These are phyloP conservation scores for Artemisia tridentata DNA, from an alignment of 129 eudicot genomes.

Conservation along the genomic window DNA sequence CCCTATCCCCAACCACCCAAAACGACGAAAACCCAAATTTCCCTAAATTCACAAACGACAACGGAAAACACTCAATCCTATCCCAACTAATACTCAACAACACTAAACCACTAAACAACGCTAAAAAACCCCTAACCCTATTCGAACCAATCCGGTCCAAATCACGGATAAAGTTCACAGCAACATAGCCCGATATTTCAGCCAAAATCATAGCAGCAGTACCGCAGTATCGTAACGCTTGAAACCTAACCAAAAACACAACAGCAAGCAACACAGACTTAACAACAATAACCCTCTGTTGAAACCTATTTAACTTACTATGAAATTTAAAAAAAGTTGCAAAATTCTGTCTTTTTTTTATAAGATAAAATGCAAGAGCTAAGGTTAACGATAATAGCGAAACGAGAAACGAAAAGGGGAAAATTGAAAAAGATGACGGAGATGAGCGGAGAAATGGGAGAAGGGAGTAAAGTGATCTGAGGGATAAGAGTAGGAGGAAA, in stretches of 20 bases:
- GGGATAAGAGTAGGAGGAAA: constrained; percentile 78
- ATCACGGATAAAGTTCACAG: constrained; percentile 46
- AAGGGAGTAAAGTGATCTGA: constrained; percentile 96
- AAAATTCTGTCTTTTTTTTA: constrained; percentile 12
- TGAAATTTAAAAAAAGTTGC: constrained; percentile 38
- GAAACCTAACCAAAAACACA: constrained; percentile 77
- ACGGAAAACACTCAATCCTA: constrained; percentile 80
- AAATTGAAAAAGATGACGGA: constrained; percentile 71
- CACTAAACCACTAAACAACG: constrained; percentile 55
- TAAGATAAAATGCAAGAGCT: constrained; percentile 49
- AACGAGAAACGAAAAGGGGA: constrained; percentile 77
- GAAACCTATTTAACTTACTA: constrained; percentile 41
- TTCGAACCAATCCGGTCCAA: constrained; percentile 35
- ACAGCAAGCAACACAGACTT: constrained; percentile 64
- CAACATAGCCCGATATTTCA: constrained; percentile 65
- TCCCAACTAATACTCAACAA: constrained; percentile 87
- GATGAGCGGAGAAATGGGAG: constrained; percentile 90
- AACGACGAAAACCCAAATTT: constrained; percentile 39
- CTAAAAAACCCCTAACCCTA: constrained; percentile 76
- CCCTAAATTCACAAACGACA: constrained; percentile 51
- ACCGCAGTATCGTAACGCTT: constrained; percentile 88
- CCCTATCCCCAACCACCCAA: constrained; percentile 31
- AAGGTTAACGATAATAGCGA: constrained; percentile 71
- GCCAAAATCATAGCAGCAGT: constrained; percentile 93
- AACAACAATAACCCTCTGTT: constrained; percentile 38